phyloP scores from a whole-genome alignment of 176 grass and related monocot species.

The Bolboschoenus planiculmis region DNA sequence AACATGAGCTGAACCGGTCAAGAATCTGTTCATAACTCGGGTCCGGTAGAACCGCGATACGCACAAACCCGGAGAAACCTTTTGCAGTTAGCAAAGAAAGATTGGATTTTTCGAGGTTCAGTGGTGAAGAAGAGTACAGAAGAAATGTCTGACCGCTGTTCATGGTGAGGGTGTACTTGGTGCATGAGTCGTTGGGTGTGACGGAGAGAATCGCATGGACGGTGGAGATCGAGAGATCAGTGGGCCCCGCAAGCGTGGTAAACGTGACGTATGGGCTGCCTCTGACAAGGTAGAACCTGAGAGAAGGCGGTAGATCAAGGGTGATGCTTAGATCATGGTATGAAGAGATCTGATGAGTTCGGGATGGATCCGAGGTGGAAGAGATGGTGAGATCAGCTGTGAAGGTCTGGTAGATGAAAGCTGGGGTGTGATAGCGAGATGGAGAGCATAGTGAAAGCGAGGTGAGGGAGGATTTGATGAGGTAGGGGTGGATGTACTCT shows the following conservation, averaged over 20 bases:
- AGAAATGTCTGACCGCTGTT: slow-evolving; percentile 94
- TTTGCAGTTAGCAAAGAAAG: slow-evolving; percentile 41
- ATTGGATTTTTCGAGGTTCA: slow-evolving; percentile 34
- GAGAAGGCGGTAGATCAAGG: slow-evolving; percentile 57
- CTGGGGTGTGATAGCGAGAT: slow-evolving; percentile 40
- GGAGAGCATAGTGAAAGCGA: slow-evolving; percentile 71
- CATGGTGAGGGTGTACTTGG: slow-evolving; percentile 67
- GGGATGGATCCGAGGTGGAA: slow-evolving; percentile 23
- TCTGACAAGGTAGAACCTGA: slow-evolving; percentile 71
- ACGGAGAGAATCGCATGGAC: slow-evolving; percentile 69
- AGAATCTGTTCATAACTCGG: slow-evolving; percentile 50
- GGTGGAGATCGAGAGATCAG: slow-evolving; percentile 55
- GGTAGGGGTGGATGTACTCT: slow-evolving; percentile 96
- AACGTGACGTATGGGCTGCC: slow-evolving; percentile 78
- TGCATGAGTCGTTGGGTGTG: slow-evolving; percentile 26
- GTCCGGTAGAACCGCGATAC: slow-evolving; percentile 59
- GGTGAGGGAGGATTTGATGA: slow-evolving; percentile 37
- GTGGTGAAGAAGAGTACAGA: slow-evolving; percentile 61
- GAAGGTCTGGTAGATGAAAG: slow-evolving; percentile 77
- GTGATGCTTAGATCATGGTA: slow-evolving; percentile 90
- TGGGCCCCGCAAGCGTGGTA: slow-evolving; percentile 27
- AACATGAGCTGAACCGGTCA: slow-evolving; percentile 67
- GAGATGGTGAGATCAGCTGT: slow-evolving; percentile 73
- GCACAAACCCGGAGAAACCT: slow-evolving; percentile 45
- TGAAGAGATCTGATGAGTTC: slow-evolving; percentile 41